Evolutionary conservation across 495 filamentous ascomycete species (phyloP), one percentile per base, ranked within the genome.

Genomic region (Lophium mytilinum): DNA sequence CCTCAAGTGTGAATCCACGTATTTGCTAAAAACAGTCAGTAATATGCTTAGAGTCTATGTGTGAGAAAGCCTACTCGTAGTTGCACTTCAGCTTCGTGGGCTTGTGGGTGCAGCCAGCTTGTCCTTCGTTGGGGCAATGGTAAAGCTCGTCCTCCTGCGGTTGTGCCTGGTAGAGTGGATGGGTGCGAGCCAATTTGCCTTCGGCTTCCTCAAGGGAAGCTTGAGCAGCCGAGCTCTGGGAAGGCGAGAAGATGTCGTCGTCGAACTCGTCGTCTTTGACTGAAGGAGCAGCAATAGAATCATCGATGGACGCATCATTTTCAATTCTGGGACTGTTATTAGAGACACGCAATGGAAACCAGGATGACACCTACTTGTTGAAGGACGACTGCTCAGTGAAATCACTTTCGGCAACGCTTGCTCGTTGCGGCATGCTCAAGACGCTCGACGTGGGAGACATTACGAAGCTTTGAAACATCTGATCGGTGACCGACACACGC

Each of bases 61-160:
- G 19, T 14, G 19, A 37, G 36, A 57, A 68, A 45, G 66, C 86
- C 81, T 85, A 91, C 90, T 95, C 89, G 71, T 95, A 96, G 72
- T 93, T 91, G 83, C 90, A 96, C 79, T 95, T 96, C 59, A 95
- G 85, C 71, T 89, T 90, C 62, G 88, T 90, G 18, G 89, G 83
- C 65, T 85, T 84, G 78, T 94, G 89, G 68, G 79, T 84, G 80
- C 90, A 94, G 57, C 78, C 81, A 41, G 83, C 73, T 58, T 87
- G 78, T 69, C 80, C 81, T 71, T 87, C 84, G 75, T 82, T 90
- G 19, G 90, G 90, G 80, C 90, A 96, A 75, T 94, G 87, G 72
- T 90, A 96, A 48, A 92, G 79, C 68, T 86, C 87, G 73, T 94
- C 88, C 59, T 73, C 73, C 41, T 82, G 78, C 43, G 80, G 81